Evolutionary conservation across 169 alveolate species (phyloP).

Genomic region (Fabrea salina): DNA sequence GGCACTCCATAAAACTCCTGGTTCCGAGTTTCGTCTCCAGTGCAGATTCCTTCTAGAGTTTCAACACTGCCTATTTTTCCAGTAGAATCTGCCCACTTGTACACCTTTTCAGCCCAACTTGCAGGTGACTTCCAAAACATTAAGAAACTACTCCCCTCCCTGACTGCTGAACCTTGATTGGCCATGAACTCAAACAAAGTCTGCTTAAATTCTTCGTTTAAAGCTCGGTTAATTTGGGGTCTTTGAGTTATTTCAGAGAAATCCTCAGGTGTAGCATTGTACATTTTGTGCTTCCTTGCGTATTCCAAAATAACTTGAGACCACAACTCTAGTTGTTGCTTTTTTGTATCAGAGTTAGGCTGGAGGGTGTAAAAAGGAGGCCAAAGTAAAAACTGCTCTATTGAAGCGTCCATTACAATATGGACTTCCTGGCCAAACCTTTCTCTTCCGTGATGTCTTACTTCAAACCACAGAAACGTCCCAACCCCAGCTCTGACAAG

Average conservation of each 20-base stretch:
- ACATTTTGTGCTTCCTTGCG: not conserved
- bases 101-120: constrained; percentile 19
- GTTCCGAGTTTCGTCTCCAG: constrained; percentile 12
- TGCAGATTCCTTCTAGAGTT: constrained; percentile 29
- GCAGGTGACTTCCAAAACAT: constrained; percentile 18
- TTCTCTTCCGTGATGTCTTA: too few species aligned
- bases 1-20: constrained; percentile 34
- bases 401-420: constrained; percentile 35
- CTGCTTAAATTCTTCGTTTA: constrained; percentile 14
- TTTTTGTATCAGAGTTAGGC: constrained; percentile 30
- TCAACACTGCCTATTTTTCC: constrained; percentile 29
- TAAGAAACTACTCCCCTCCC: not conserved
- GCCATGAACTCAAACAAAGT: not conserved
- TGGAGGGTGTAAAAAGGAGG: constrained; percentile 34
- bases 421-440: too few species aligned
- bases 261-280: not conserved
- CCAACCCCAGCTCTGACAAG: too few species aligned
- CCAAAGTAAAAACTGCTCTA: constrained; percentile 21
- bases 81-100: constrained; percentile 26
- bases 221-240: not conserved
- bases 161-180: not conserved
- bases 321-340: constrained; percentile 21
- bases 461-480: too few species aligned
- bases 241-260: not conserved
- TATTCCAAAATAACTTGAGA: not conserved